phyloP scores from a whole-genome alignment of 768 basidiomycete species.

The Vararia minispora region DNA sequence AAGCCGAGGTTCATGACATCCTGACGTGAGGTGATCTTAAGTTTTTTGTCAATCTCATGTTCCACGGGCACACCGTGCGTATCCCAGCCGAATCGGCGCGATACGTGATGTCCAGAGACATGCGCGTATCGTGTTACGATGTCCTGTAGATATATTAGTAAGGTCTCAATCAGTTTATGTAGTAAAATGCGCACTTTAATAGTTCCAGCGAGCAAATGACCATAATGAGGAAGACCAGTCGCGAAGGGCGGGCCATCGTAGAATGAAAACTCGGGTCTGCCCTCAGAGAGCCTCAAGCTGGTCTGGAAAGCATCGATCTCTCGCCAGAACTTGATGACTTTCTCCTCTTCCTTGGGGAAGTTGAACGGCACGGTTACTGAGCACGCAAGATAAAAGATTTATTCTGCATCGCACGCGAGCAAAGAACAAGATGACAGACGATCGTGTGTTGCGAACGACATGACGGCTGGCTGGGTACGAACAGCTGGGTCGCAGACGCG shows the following conservation, averaged over 20 bases:
- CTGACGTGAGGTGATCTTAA: slow-evolving; percentile 83
- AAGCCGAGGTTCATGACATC: slow-evolving; percentile 96
- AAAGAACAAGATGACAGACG: slow-evolving; percentile 31
- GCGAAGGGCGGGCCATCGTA: slow-evolving; percentile 98
- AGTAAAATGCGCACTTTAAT: slow-evolving; percentile 61
- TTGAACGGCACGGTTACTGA: slow-evolving; percentile 68
- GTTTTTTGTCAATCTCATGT: slow-evolving; percentile 97
- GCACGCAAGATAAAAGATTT: slow-evolving; percentile 8
- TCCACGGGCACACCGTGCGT: slow-evolving; percentile 98
- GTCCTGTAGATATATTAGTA: slow-evolving; percentile 45
- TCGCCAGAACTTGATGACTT: slow-evolving; percentile 83
- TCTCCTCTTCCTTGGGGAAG: slow-evolving; percentile 83
- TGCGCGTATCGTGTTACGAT: slow-evolving; percentile 96
- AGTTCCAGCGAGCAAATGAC: slow-evolving; percentile 85
- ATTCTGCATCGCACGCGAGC: not conserved
- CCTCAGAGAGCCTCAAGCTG: slow-evolving; percentile 84
- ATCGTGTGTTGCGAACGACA: slow-evolving; percentile 65
- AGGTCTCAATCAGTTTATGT: not conserved
- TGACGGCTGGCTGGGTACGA: too few species aligned
- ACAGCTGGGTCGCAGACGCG: too few species aligned
- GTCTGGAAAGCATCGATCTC: slow-evolving; percentile 98
- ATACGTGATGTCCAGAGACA: slow-evolving; percentile 85
- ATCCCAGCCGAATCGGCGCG: slow-evolving; percentile 96
- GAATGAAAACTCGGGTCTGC: slow-evolving; percentile 84
- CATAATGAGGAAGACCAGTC: slow-evolving; percentile 94